These are phyloP conservation scores for Xylaria sp. DNA, from an alignment of 2,329 filamentous ascomycete genomes.

Conservation along the genomic window DNA sequence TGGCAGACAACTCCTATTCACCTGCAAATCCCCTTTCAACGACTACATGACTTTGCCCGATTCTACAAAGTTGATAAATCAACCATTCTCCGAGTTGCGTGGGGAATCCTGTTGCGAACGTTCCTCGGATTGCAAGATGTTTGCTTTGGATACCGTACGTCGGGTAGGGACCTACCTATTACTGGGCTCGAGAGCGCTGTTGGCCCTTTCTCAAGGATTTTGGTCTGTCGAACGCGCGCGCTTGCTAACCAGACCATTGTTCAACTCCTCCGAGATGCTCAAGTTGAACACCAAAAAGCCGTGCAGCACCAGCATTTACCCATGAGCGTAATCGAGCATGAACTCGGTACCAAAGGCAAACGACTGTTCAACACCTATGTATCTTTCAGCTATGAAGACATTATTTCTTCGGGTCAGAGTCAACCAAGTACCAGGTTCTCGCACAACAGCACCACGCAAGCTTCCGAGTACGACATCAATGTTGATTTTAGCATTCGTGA, in stretches of 20 bases:
- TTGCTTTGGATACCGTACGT: slow-evolving; percentile 64
- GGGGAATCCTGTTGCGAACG: slow-evolving; percentile 66
- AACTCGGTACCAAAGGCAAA: slow-evolving; percentile 55
- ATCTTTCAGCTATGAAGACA: slow-evolving; percentile 57
- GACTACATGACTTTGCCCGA: slow-evolving; percentile 58
- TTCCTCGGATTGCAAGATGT: slow-evolving; percentile 65
- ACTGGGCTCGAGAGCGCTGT: slow-evolving; percentile 56
- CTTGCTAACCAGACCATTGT: slow-evolving; percentile 40
- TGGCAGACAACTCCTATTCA: slow-evolving; percentile 55
- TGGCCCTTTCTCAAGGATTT: slow-evolving; percentile 57
- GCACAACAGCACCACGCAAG: slow-evolving; percentile 55
- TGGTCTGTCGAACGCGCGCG: slow-evolving; percentile 44
- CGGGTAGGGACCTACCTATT: slow-evolving; percentile 58
- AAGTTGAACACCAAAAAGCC: slow-evolving; percentile 43
- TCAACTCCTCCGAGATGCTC: slow-evolving; percentile 44
- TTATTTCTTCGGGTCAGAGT: slow-evolving; percentile 30
- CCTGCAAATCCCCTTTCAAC: slow-evolving; percentile 54
- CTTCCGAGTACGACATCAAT: slow-evolving; percentile 60
- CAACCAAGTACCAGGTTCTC: slow-evolving; percentile 52
- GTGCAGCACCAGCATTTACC: slow-evolving; percentile 59
- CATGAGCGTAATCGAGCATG: slow-evolving; percentile 60
- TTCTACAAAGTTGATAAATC: slow-evolving; percentile 57
- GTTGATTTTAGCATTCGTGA: slow-evolving; percentile 57
- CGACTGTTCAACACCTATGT: slow-evolving; percentile 64
- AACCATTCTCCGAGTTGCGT: slow-evolving; percentile 67